Conservation (phyloP, 345 rosid species). For the Passiflora organensis region DNA sequence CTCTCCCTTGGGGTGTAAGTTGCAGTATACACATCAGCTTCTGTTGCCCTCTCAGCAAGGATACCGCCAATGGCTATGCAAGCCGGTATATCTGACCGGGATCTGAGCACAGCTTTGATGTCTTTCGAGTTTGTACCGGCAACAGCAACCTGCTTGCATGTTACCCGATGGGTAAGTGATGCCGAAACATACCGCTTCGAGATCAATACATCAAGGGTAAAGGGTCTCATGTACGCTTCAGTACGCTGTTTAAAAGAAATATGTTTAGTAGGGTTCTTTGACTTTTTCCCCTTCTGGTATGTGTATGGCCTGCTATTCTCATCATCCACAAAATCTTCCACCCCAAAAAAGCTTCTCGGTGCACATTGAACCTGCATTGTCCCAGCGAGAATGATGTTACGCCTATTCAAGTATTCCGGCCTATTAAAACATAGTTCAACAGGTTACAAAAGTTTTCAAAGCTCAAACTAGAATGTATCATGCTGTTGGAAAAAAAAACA, state of each 20-base stretch:
- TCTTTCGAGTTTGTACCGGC: conserved; percentile 97
- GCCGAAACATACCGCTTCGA: conserved; percentile 92
- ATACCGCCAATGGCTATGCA: conserved; percentile 75
- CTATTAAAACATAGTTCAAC: not conserved
- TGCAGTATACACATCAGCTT: conserved; percentile 85
- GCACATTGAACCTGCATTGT: conserved; percentile 42
- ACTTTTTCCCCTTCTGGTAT: conserved; percentile 72
- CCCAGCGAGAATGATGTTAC: not conserved
- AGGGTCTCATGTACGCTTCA: conserved; percentile 79
- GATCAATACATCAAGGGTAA: conserved; percentile 80
- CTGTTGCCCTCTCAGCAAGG: conserved; percentile 75
- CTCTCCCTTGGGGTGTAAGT: conserved; percentile 79
- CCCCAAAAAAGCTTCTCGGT: conserved; percentile 94
- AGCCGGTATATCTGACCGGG: conserved; percentile 86
- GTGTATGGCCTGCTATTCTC: conserved; percentile 85
- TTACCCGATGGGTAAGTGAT: conserved; percentile 84
- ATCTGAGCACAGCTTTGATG: conserved; percentile 72
- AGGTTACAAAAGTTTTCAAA: not conserved
- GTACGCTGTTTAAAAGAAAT: conserved; percentile 82
- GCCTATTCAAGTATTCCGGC: not conserved
- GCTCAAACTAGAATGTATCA: not conserved
- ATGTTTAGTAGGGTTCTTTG: conserved; percentile 75
- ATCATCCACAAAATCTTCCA: conserved; percentile 90
- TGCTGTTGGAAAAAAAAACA: not conserved
- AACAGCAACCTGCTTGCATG: conserved; percentile 87